Conservation (phyloP, 2,329 filamentous ascomycete genomes). For the Pseudogymnoascus sp. region DNA sequence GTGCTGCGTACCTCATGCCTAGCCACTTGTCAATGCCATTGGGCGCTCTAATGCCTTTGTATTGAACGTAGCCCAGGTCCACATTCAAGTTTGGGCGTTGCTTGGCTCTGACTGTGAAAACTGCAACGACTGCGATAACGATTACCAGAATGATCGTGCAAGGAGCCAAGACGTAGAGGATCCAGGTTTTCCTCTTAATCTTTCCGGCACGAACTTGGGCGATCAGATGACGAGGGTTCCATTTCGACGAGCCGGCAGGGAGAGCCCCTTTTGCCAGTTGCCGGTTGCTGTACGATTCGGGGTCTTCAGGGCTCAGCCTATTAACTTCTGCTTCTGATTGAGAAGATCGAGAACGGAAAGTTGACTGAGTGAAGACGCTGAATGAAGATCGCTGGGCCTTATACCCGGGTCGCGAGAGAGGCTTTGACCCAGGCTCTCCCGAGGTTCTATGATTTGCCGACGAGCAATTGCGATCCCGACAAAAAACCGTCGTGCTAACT, state of each 20-base stretch:
- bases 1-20: constrained; percentile 64
- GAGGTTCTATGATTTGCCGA: constrained; percentile 64
- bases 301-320: neutral
- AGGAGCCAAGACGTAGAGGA: neutral
- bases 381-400: neutral
- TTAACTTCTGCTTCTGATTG: neutral
- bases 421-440: neutral
- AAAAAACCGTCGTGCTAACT: constrained; percentile 59
- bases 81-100: neutral
- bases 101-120: neutral
- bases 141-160: neutral
- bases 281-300: neutral
- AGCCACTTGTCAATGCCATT: constrained; percentile 60
- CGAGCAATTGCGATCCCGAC: constrained; percentile 71
- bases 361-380: neutral
- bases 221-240: neutral
- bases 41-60: neutral
- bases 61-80: neutral
- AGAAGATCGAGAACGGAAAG: neutral
- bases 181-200: neutral
- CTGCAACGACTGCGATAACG: neutral
- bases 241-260: neutral
- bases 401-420: neutral
- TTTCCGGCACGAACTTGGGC: neutral
- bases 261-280: neutral